These are phyloP conservation scores for Erucastrum elatum DNA, from an alignment of 345 rosid genomes.

Conservation along the genomic window DNA sequence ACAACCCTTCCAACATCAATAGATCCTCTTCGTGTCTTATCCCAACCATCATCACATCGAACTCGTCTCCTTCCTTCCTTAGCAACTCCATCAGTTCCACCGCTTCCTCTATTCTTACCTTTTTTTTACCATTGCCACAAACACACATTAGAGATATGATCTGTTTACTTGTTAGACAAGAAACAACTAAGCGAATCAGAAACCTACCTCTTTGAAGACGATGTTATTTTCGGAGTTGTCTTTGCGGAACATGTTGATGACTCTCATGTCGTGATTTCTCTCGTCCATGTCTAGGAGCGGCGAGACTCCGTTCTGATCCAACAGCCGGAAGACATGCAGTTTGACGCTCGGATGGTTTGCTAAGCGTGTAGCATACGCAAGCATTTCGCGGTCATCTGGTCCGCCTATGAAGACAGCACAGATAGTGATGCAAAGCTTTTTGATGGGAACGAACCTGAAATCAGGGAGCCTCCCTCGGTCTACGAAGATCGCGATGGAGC, in stretches of 20 bases:
- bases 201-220: slow-evolving; percentile 31
- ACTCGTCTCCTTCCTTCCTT: slow-evolving; percentile 27
- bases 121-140: background rate
- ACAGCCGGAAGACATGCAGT: slow-evolving; percentile 33
- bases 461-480: slow-evolving; percentile 42
- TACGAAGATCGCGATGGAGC: slow-evolving; percentile 39
- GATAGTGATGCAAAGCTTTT: slow-evolving; percentile 17
- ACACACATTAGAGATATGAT: background rate
- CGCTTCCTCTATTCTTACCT: slow-evolving; percentile 35
- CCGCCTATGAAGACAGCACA: slow-evolving; percentile 51
- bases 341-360: slow-evolving; percentile 27
- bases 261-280: slow-evolving; percentile 29
- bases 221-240: background rate
- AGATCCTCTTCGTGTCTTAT: slow-evolving; percentile 43
- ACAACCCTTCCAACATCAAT: slow-evolving; percentile 34
- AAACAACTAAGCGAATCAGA: background rate
- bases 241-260: slow-evolving; percentile 37
- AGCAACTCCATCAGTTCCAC: slow-evolving; percentile 27
- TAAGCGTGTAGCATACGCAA: slow-evolving; percentile 44
- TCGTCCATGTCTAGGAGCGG: slow-evolving; percentile 35
- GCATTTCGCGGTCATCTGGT: slow-evolving; percentile 51
- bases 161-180: background rate
- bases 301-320: slow-evolving; percentile 7
- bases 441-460: slow-evolving; percentile 31
- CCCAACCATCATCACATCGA: slow-evolving; percentile 49